A percentile compares a stretch with the other conserved stretches of the same genome.
Evolutionary conservation across 495 filamentous ascomycete species (phyloP).

Genomic region (Xylaria curta): DNA sequence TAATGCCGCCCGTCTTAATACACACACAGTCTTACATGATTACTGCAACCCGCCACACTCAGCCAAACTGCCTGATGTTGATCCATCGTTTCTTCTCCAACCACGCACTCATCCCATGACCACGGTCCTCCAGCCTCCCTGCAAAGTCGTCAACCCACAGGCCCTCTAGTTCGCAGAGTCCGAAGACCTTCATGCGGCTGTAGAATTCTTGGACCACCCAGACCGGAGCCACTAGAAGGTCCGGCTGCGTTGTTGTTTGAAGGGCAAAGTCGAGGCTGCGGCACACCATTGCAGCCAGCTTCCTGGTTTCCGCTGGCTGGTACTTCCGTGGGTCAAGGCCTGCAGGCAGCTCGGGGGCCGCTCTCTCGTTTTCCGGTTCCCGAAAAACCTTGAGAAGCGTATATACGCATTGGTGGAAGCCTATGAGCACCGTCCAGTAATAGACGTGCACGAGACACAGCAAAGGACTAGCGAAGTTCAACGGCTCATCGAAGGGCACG

Average conservation of each 20-base stretch:
- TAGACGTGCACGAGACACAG: constrained; percentile 46
- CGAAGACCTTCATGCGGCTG: constrained; percentile 32
- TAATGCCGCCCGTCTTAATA: background rate
- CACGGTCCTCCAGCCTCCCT: constrained; percentile 35
- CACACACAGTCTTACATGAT: constrained; percentile 10
- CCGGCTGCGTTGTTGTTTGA: constrained; percentile 44
- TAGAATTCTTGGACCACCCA: constrained; percentile 45
- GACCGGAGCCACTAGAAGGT: constrained; percentile 46
- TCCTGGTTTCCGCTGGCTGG: constrained; percentile 36
- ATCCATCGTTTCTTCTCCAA: constrained; percentile 40
- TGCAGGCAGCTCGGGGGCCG: constrained; percentile 30
- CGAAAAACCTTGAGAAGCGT: constrained; percentile 45
- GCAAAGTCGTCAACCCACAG: constrained; percentile 52
- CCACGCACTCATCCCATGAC: constrained; percentile 32
- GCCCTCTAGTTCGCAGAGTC: constrained; percentile 45
- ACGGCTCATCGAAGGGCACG: constrained; percentile 46
- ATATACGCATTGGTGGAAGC: constrained; percentile 49
- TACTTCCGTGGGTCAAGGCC: constrained; percentile 37
- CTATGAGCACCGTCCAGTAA: constrained; percentile 49
- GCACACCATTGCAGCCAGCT: constrained; percentile 45
- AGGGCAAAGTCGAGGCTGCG: constrained; percentile 49
- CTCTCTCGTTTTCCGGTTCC: constrained; percentile 33
- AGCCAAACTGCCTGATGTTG: constrained; percentile 33
- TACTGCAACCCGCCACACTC: constrained; percentile 6
- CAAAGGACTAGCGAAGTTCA: constrained; percentile 41